Base-by-base conservation (phyloP, 352 stramenopile species). In the Phytophthora pini region DNA sequence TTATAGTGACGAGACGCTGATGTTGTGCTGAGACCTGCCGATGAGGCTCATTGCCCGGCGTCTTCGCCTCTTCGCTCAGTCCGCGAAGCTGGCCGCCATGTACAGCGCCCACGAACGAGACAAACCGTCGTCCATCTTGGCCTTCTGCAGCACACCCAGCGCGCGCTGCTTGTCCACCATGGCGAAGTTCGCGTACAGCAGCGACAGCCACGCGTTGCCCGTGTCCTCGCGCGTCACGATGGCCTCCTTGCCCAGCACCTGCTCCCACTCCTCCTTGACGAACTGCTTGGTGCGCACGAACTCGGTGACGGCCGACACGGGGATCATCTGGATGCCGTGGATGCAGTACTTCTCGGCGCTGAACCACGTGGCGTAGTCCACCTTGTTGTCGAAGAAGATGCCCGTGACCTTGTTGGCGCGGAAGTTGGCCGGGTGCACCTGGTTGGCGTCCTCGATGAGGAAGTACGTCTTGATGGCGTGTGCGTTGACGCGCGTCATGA, bases 311-410 rank as follows among this genome's bases (percentile, higher is more conserved):
- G 80, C 76, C 45, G 80, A 87, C 34, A 91, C 82, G 47, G 78
- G 83, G 52, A 92, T 84, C 84, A 92, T 92, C 65, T 92, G 84
- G 55, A 92, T 92, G 51, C 84, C 84, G 65, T 92, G 84, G 68
- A 92, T 92, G 52, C 74, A 87, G 70, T 89, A 77, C 65, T 87
- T 88, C 51, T 90, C 81, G 15, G 78, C 53, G 54, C 81, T 89
- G 70, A 92, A 92, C 81, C 81, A 92, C 50, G 81, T 89, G 26
- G 84, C 73, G 66, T 93, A 93, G 69, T 87, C 77, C 29, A 70
- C 77, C 67, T 92, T 92, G 73, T 92, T 92, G 61, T 92, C 83
- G 46, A 87, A 84, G 56, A 90, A 84, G 13, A 93, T 88, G 39
- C 80, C 83, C 29, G 82, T 87, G 59, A 93, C 85, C 40, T 93